phyloP scores from a whole-genome alignment of 306 rosid species.

The Quercus mongolica region DNA sequence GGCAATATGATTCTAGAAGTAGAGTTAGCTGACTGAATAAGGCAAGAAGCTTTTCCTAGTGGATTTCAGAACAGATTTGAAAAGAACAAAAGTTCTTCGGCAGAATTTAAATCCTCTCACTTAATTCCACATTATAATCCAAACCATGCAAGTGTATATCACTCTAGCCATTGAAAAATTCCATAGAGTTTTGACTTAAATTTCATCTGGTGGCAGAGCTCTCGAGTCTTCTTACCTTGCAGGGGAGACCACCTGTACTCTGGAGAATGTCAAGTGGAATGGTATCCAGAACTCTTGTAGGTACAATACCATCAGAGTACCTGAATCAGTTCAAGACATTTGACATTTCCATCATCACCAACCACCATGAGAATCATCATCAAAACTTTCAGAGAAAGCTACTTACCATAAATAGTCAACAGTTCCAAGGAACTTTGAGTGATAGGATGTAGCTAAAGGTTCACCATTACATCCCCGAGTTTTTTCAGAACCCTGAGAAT shows the following conservation, averaged over 20 bases:
- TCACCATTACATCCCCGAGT: conserved; percentile 70
- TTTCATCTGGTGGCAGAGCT: background rate
- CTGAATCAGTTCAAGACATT: conserved; percentile 35
- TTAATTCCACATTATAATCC: background rate
- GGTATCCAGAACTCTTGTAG: conserved; percentile 75
- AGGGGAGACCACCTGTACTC: conserved; percentile 76
- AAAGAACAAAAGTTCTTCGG: background rate
- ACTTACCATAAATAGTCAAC: conserved; percentile 89
- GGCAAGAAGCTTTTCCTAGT: background rate
- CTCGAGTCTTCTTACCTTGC: conserved; percentile 54
- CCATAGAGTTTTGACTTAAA: background rate
- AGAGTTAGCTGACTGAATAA: background rate
- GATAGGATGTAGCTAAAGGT: conserved; percentile 86
- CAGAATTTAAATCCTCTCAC: background rate
- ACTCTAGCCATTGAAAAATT: background rate
- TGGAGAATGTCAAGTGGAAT: conserved; percentile 55
- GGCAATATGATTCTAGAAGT: background rate
- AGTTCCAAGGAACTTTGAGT: conserved; percentile 86
- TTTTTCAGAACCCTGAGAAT: conserved; percentile 53
- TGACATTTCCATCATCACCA: conserved; percentile 1
- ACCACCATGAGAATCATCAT: conserved; percentile 9
- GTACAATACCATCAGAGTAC: conserved; percentile 66
- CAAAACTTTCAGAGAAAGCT: conserved; percentile 8
- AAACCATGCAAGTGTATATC: background rate
- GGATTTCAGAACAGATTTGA: background rate